Percentiles rank a stretch among this genome's conserved stretches.
These are phyloP conservation scores for Diversispora eburnea DNA, from an alignment of 192 early-diverging fungal genomes.

Conservation along the genomic window DNA sequence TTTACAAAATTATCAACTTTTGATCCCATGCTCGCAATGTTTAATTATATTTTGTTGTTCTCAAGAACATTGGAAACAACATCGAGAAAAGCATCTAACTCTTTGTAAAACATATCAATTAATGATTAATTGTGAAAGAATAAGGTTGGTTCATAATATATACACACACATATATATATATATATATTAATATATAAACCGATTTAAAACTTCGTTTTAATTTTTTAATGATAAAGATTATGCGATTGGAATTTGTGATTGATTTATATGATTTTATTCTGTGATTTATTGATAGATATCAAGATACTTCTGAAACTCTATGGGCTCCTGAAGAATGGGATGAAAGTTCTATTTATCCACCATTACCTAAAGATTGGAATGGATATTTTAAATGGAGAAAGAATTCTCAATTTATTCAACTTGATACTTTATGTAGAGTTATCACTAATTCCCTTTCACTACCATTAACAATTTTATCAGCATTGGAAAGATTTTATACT, in stretches of 20 bases:
- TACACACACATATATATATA: too few relatives aligned
- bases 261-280: background rate
- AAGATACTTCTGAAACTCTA: background rate
- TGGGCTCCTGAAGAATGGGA: constrained; percentile 28
- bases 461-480: constrained; percentile 21
- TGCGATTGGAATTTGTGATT: background rate
- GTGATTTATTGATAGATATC: background rate
- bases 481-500: constrained; percentile 17
- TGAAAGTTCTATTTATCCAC: constrained; percentile 15
- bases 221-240: background rate
- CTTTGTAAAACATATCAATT: constrained; percentile 17
- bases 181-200: too few relatives aligned
- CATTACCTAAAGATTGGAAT: constrained; percentile 24
- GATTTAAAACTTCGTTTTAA: too few relatives aligned
- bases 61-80: constrained; percentile 21
- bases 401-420: background rate
- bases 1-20: background rate
- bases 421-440: background rate
- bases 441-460: constrained; percentile 15
- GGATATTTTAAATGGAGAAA: constrained; percentile 26
- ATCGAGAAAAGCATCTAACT: constrained; percentile 9
- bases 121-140: constrained; percentile 23
- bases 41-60: constrained; percentile 21
- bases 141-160: background rate
- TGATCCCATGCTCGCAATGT: constrained; percentile 18